A percentile compares a stretch with the other conserved stretches of the same genome.
Conservation (phyloP, 2,329 filamentous ascomycete genomes). For the Thermothelomyces thermophilus region DNA sequence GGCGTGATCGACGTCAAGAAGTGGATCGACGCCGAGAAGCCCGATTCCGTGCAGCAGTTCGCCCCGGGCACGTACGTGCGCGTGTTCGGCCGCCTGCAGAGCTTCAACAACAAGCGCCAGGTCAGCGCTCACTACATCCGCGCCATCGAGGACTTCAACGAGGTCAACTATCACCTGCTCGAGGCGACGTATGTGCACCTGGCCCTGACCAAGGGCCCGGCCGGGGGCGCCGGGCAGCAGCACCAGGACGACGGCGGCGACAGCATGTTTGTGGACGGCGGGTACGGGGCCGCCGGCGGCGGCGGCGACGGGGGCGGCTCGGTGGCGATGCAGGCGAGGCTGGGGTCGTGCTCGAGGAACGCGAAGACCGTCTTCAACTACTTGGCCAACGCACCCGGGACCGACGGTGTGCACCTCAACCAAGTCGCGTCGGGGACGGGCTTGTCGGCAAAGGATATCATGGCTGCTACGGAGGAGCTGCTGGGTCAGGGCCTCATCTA, state of each 20-base stretch:
- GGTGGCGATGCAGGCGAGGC: conserved; percentile 29
- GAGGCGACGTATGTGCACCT: conserved; percentile 87
- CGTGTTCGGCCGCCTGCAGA: conserved; percentile 77
- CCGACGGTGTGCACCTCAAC: conserved; percentile 75
- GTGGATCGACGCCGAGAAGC: conserved; percentile 65
- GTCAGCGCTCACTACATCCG: conserved; percentile 76
- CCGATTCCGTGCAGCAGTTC: conserved; percentile 41
- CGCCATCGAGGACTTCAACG: conserved; percentile 77
- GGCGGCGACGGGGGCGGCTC: conserved; percentile 34
- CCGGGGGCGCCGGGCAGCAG: conserved; percentile 30
- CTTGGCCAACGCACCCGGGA: conserved; percentile 59
- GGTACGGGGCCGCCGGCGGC: conserved; percentile 28
- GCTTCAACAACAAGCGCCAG: conserved; percentile 76
- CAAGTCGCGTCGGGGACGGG: conserved; percentile 61
- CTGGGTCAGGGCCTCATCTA: conserved; percentile 69
- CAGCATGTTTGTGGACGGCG: conserved; percentile 51
- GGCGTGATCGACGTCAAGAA: conserved; percentile 86
- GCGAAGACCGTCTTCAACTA: conserved; percentile 67
- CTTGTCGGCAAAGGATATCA: conserved; percentile 63
- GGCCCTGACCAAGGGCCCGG: conserved; percentile 63
- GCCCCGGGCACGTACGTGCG: conserved; percentile 74
- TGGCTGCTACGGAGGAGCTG: conserved; percentile 76
- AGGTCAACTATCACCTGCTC: conserved; percentile 85
- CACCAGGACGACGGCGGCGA: conserved; percentile 33
- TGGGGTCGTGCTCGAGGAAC: conserved; percentile 43